Percentiles rank a stretch among this genome's conserved stretches.
Evolutionary conservation across 495 filamentous ascomycete genomes (phyloP).

Genomic region (Xanthoparmelia taractica): DNA sequence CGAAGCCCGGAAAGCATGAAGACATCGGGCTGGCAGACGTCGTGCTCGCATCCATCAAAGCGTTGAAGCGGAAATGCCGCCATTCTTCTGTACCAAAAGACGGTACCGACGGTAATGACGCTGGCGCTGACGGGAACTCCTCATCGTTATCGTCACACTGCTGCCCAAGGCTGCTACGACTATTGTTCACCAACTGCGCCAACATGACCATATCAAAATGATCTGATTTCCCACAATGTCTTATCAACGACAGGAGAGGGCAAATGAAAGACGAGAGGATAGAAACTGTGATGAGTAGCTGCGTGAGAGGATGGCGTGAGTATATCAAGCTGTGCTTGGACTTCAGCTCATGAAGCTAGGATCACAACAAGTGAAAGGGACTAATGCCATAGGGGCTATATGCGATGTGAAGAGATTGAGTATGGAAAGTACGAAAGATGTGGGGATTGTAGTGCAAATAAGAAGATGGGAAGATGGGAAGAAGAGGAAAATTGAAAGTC

Average conservation of each 20-base stretch:
- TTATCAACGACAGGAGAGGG: background rate
- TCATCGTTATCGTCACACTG: background rate
- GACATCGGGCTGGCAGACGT: constrained; percentile 1
- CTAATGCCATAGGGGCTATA: no score
- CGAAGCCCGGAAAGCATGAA: background rate
- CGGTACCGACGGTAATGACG: background rate
- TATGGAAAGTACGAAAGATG: no score
- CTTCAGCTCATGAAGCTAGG: no score
- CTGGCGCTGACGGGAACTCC: background rate
- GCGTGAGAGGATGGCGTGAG: background rate
- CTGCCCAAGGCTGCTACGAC: background rate
- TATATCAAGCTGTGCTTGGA: background rate
- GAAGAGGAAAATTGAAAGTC: background rate
- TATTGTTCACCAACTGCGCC: background rate
- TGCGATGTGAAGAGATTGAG: no score
- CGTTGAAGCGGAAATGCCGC: background rate
- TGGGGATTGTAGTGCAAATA: background rate
- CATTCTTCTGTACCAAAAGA: constrained; percentile 3
- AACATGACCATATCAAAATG: background rate
- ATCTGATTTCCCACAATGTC: background rate
- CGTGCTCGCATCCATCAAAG: background rate
- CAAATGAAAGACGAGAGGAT: background rate
- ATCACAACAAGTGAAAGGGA: no score
- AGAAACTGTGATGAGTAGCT: background rate
- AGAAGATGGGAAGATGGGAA: background rate